Evolutionary conservation across 2,329 filamentous ascomycete species (phyloP), one percentile per base, ranked within the genome.

Genomic region (Colletotrichum lini): DNA sequence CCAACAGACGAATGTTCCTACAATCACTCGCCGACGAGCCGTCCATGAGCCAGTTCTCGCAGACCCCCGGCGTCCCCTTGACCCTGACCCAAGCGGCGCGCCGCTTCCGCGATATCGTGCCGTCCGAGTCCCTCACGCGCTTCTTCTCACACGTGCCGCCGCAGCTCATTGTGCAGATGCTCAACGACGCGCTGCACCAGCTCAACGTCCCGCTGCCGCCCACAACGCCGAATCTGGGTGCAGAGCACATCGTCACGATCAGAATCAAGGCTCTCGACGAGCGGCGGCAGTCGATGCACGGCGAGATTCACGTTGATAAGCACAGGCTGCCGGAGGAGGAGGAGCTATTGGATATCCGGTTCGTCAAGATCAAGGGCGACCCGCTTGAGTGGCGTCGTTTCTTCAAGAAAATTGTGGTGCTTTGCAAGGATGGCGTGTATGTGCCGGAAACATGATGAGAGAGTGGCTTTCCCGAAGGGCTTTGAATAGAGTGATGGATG

Each of bases 381-480:
- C 96, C 96, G 6, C 83, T 99, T 60, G 96, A 98, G 84, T 99
- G 97, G 96, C 90, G 96, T 72, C 87, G 96, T 44, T 94, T 99
- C 80, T 99, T 99, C 86, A 99, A 99, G 84, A 95, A 94, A 81
- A 89, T 98, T n/a, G 94, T 94, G 40, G 86, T 97, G 73, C 85
- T 96, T 72, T 97, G 95, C 83, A 94, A 94, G 78, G 94, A 98
- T 79, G 94, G 91, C 10, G 92, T 98, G 54, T 93, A 91, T 79
- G 81, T 84, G 70, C 83, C 83, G 3, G 83, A 85, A 57, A 72
- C 79, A 73, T 84, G 8, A 38, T 10, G 35, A 83, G 80, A 77
- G 67, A 70, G 73, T 35, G 30, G 18, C 30, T 3, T 18, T 15
- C n/a, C 21, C n/a, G 16, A 15, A n/a, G 53, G 49, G 21, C n/a